These are phyloP conservation scores for Lepiota brunneoincarnata DNA, from an alignment of 768 basidiomycete genomes.

Conservation along the genomic window DNA sequence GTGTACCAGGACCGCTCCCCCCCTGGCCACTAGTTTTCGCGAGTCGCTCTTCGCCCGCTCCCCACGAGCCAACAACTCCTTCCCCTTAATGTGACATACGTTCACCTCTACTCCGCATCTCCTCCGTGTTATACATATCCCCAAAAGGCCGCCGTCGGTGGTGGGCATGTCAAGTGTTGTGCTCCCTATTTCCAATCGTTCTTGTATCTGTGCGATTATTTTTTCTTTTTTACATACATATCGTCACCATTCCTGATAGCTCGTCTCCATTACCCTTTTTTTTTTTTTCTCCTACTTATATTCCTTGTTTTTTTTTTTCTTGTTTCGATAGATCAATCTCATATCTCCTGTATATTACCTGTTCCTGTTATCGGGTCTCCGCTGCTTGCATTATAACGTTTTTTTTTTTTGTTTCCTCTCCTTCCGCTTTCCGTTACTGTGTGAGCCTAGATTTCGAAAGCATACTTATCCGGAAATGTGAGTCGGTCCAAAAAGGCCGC, in stretches of 20 bases:
- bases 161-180: constrained; percentile 1
- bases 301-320: not conserved
- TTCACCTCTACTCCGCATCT: not conserved
- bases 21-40: no score
- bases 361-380: not conserved
- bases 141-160: constrained; percentile 6
- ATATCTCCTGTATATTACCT: constrained; percentile 10
- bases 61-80: no score
- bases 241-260: not conserved
- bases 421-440: not conserved
- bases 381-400: constrained; percentile 9
- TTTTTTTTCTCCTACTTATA: constrained; percentile 8
- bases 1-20: not conserved
- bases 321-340: constrained; percentile 7
- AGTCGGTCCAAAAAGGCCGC: no score
- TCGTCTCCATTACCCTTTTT: constrained; percentile 12
- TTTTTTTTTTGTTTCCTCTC: not conserved
- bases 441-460: not conserved
- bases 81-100: no score
- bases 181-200: constrained; percentile 5
- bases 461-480: not conserved
- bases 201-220: constrained; percentile 14
- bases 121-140: not conserved
- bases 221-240: constrained; percentile 5
- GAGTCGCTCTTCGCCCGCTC: no score